Percentiles rank a stretch among this genome's conserved stretches.
These are phyloP conservation scores for Cyberlindnera sargentensis DNA, from an alignment of 805 yeast species.

Conservation along the genomic window DNA sequence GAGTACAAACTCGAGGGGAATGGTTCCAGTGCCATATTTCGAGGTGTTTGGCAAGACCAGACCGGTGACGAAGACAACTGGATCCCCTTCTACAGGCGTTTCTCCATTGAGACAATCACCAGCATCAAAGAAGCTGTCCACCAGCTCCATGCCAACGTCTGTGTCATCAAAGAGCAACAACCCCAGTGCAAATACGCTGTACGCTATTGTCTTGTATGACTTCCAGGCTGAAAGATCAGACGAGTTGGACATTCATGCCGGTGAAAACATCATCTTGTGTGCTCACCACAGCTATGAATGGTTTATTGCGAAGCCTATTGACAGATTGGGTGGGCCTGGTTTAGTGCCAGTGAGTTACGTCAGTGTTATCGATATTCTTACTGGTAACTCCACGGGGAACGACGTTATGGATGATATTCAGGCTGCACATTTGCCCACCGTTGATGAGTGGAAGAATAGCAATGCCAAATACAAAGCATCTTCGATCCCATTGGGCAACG, in stretches of 20 bases:
- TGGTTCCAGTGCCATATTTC: slow-evolving; percentile 82
- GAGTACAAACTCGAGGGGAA: slow-evolving; percentile 64
- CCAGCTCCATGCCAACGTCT: slow-evolving; percentile 16
- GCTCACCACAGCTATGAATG: slow-evolving; percentile 97
- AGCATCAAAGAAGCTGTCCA: slow-evolving; percentile 13
- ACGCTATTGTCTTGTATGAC: slow-evolving; percentile 81
- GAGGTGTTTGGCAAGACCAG: slow-evolving; percentile 66
- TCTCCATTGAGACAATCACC: slow-evolving; percentile 7
- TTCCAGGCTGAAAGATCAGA: slow-evolving; percentile 73
- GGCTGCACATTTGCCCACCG: slow-evolving; percentile 74
- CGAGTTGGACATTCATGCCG: slow-evolving; percentile 76
- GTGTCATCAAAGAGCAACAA: slow-evolving; percentile 11
- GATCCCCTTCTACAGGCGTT: too few relatives aligned
- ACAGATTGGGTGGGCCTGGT: slow-evolving; percentile 95
- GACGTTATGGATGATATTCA: slow-evolving; percentile 52
- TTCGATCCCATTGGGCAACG: slow-evolving; percentile 64
- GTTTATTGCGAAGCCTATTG: slow-evolving; percentile 96
- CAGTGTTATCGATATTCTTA: slow-evolving; percentile 70
- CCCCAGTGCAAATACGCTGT: slow-evolving; percentile 38
- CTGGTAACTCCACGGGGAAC: slow-evolving; percentile 51
- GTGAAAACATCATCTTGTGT: slow-evolving; percentile 86
- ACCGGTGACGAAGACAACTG: slow-evolving; percentile 22
- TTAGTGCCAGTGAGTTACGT: slow-evolving; percentile 89
- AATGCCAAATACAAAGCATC: slow-evolving; percentile 92
- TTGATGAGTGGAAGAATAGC: slow-evolving; percentile 89